Percentiles rank a stretch among this genome's conserved stretches.
phyloP scores from a whole-genome alignment of 179 eudicot genomes.

The Beta macrorhiza region DNA sequence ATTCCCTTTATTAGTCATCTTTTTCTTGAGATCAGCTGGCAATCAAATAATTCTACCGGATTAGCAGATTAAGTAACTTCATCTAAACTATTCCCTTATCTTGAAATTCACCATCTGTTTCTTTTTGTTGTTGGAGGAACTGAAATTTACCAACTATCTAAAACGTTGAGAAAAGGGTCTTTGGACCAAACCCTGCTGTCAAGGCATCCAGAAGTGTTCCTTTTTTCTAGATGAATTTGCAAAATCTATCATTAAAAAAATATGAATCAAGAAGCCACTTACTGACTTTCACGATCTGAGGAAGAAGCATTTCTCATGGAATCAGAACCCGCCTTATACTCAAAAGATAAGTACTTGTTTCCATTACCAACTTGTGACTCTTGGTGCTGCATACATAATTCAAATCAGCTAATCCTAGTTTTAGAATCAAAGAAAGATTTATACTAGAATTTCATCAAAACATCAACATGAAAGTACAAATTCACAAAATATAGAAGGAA shows the following conservation, averaged over 20 bases:
- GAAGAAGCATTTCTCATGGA: slow-evolving; percentile 85
- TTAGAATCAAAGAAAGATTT: neutral
- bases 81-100: neutral
- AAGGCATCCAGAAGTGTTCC: neutral
- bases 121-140: neutral
- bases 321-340: slow-evolving; percentile 80
- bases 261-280: slow-evolving; percentile 53
- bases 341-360: slow-evolving; percentile 71
- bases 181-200: neutral
- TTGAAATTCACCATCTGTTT: neutral
- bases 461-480: slow-evolving; percentile 8
- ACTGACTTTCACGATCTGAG: slow-evolving; percentile 98
- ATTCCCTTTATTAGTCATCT: neutral
- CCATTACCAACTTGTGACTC: slow-evolving; percentile 80
- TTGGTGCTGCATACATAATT: slow-evolving; percentile 70
- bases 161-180: neutral
- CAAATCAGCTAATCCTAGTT: slow-evolving; percentile 19
- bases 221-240: neutral
- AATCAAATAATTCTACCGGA: too few relatives aligned
- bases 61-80: neutral
- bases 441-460: neutral
- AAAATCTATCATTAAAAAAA: neutral
- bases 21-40: neutral
- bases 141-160: neutral
- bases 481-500: slow-evolving; percentile 11